Evolutionary conservation across 257 asterid genomes (phyloP), one percentile per base, ranked within the genome.

Genomic region (Nicotiana paniculata): DNA sequence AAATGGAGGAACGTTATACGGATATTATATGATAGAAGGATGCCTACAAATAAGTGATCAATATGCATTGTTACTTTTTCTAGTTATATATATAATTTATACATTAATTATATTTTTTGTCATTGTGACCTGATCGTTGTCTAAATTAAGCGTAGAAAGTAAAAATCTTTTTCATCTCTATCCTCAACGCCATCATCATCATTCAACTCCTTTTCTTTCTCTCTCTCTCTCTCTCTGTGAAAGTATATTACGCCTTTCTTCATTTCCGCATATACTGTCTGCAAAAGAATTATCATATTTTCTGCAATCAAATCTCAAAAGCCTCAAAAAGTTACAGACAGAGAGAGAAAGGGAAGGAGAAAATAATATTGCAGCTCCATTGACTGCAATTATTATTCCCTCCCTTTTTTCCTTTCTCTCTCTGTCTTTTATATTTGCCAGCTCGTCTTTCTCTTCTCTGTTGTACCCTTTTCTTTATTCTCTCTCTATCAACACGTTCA

Each of bases 261-360:
- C 43, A 28, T 28, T 28, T 43, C 58, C 59, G 78, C 6, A 72
- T 72, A 72, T 72, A 5, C 61, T 46, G 78, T 43, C 78, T 72
- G 79, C 79, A 72, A 72, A 72, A 70, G 77, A n/a, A 43, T 70
- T 39, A 70, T 70, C 77, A 70, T n/a, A 70, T 70, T 39, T 70
- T 39, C 77, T 70, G 35, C 77, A 70, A 39, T 39, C 77, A 69
- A 69, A 37, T 69, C 77, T 69, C 77, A 69, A 69, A 69, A 69
- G 77, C 17, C 32, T 68, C 77, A 68, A 43, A 70, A 70, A 70
- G 78, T 70, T 70, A 70, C n/a, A 43, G 78, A 21, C 58, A 70
- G 58, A 70, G n/a, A 70, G 39, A 28, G 35, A 43, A 28, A 70
- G 39, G n/a, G 18, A 9, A 51, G 35, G 6, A 11, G 43, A 43